Evolutionary conservation across 805 yeast genomes (phyloP), one percentile per base, ranked within the genome.

Genomic region (Yamadazyma takamatsuzukensis): DNA sequence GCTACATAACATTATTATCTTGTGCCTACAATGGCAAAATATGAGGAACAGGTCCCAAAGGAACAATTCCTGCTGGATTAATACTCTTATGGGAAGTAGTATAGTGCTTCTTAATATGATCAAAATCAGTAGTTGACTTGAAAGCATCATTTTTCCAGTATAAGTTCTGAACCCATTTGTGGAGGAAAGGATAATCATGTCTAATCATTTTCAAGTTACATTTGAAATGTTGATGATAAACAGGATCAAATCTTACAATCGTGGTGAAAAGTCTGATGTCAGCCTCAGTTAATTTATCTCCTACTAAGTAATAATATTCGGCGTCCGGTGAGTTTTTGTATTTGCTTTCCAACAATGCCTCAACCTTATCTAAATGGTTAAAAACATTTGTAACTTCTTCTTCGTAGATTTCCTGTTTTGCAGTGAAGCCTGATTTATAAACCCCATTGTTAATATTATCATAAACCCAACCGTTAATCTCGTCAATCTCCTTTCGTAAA

Each of bases 201-300:
- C 96, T 76, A 48, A 90, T 83, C 68, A 80, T 82, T 29, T 80
- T 80, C 40, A 87, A 58, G 59, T 90, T 90, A 59, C 96, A 85
- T 63, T 90, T 93, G 76, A 90, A 93, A 59, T 90, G 97, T 59
- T 89, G 96, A 33, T 83, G 90, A 53, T 90, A 90, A 15, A 88
- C 95, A 1, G 94, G 83, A 56, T 90, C 97, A 51, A 90, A 90
- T 49, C 98, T 76, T 27, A 87, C 70, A 38, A 90, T 80, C 2
- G 97, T 90, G 15, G 96, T 78, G 64, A 64, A 90, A 30, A 90
- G 73, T 44, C 97, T 72, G 37, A 90, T 70, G 56, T 90, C 98
- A 5, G 95, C 95, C 62, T 90, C 96, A 2, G 97, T 89, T 34
- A 90, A 61, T 29, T 59, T 64, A 35, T 77, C 69, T 5, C 89